A percentile compares a stretch with the other conserved stretches of the same genome.
Evolutionary conservation across 768 basidiomycete species (phyloP).

Genomic region (Termitomyces sp.): DNA sequence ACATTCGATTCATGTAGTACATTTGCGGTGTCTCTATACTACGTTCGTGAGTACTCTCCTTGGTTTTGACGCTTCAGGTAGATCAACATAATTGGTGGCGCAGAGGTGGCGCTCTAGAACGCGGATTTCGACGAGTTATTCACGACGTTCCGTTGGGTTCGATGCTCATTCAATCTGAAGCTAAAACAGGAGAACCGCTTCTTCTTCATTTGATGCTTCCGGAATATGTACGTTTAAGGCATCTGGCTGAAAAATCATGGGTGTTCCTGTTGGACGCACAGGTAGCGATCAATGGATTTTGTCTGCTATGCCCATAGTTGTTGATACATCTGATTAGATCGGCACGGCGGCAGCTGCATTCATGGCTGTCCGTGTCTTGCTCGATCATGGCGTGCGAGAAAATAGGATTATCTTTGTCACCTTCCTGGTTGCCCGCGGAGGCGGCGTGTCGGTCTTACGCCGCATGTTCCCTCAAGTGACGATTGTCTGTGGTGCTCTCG

Average conservation of each 20-base stretch:
- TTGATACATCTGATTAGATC: slow-evolving; percentile 47
- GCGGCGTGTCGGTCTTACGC: slow-evolving; percentile 74
- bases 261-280: slow-evolving; percentile 92
- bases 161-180: slow-evolving; percentile 87
- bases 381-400: slow-evolving; percentile 89
- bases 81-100: slow-evolving; percentile 10
- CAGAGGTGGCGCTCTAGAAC: slow-evolving; percentile 88
- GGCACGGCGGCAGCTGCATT: slow-evolving; percentile 91
- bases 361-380: slow-evolving; percentile 91
- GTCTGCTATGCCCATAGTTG: not conserved
- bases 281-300: slow-evolving; percentile 31
- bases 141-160: slow-evolving; percentile 86
- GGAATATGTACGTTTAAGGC: slow-evolving; percentile 59
- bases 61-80: not conserved
- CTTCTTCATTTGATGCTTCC: slow-evolving; percentile 84
- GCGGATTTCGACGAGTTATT: slow-evolving; percentile 86
- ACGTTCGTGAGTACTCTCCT: slow-evolving; percentile 62
- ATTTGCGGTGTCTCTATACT: slow-evolving; percentile 89
- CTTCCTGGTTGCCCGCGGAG: slow-evolving; percentile 81
- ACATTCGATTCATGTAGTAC: slow-evolving; percentile 38
- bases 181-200: slow-evolving; percentile 80
- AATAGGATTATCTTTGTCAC: slow-evolving; percentile 87
- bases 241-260: slow-evolving; percentile 64
- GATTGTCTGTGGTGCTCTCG: slow-evolving; percentile 83
- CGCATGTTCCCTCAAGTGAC: slow-evolving; percentile 83